Evolutionary conservation across 108 stramenopile genomes (phyloP).

Genomic region (Nitzschia sp.): DNA sequence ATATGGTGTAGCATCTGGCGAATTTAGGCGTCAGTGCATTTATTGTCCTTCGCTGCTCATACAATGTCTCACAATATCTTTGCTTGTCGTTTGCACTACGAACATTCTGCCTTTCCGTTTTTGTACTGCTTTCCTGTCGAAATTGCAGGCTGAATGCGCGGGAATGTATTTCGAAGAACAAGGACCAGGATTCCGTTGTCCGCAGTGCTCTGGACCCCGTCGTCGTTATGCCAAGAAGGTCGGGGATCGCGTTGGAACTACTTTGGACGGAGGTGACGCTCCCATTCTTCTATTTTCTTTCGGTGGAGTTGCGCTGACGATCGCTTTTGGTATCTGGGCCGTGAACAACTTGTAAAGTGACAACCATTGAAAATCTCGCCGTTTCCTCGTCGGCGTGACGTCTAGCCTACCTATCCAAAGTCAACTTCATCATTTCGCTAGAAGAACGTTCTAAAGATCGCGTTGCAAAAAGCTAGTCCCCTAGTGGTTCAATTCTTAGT

Average conservation of each 20-base stretch:
- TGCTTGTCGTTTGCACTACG: neutral
- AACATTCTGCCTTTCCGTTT: neutral
- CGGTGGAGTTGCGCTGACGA: slow-evolving; percentile 88
- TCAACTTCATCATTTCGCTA: no score
- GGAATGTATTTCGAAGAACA: slow-evolving; percentile 94
- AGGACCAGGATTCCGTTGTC: slow-evolving; percentile 92
- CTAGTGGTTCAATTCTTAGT: no score
- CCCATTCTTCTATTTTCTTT: slow-evolving; percentile 94
- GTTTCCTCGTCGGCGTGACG: neutral
- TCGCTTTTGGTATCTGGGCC: slow-evolving; percentile 90
- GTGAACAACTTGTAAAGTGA: slow-evolving; percentile 86
- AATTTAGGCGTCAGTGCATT: no score
- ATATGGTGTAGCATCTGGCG: no score
- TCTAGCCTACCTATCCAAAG: no score
- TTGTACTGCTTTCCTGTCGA: neutral
- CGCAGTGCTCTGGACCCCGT: slow-evolving; percentile 96
- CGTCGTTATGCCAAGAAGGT: slow-evolving; percentile 98
- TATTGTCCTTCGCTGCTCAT: no score
- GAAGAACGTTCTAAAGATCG: no score
- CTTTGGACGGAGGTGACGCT: slow-evolving; percentile 95
- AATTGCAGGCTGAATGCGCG: slow-evolving; percentile 81
- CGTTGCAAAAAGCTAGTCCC: no score
- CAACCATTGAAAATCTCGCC: no score
- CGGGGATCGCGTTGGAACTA: slow-evolving; percentile 93
- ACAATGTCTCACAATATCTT: neutral